Base-by-base conservation (phyloP, 768 basidiomycete genomes). In the Tulasnella sp. region DNA sequence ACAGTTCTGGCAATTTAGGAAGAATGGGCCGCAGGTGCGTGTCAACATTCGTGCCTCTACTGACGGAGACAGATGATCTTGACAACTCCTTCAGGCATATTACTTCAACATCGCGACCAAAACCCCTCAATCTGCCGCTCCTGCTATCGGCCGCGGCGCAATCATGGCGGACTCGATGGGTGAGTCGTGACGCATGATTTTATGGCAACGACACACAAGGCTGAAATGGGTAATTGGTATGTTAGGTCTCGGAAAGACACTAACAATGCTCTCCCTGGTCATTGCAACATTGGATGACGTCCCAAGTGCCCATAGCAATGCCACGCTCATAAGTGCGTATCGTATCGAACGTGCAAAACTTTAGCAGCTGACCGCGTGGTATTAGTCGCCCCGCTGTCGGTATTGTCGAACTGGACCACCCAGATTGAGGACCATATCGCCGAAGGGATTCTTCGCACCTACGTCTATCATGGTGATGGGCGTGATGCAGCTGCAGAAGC, bases 141-240 rank as follows among this genome's bases (percentile, higher is more conserved):
- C 95, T 2, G 81, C 82, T 0, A 89, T 97, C 31, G 95, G 95
- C 14, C 87, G 92, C 82, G 96, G 96, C n/a, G 96, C 94, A 2
- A 86, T 97, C 74, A 91, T 93, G 79, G 96, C 93, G 0, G 96
- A 97, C 85, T 93, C 94, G 56, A 98, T 98, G 96, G 96, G 91
- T 77, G 82, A 90, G 78, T 82, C 18, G 56, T 19, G n/a, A 42
- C 27, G 62, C 14, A n/a, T 10, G 21, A 76, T n/a, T n/a, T n/a
- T 8, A 5, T 79, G 5, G 48, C 71, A 24, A 0, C 6, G 4
- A 3, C 3, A 56, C 14, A 3, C 75, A 62, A 27, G 56, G 27
- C 42, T 62, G 31, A 42, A 38, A 39, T 1, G 18, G 19, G 58
- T 9, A 80, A 92, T 62, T 36, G 5, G 27, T 38, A 27, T 36